Percentiles rank a stretch among this genome's conserved stretches.
These are phyloP conservation scores for Cladosporium sp. DNA, from an alignment of 2,329 filamentous ascomycete species.

Conservation along the genomic window DNA sequence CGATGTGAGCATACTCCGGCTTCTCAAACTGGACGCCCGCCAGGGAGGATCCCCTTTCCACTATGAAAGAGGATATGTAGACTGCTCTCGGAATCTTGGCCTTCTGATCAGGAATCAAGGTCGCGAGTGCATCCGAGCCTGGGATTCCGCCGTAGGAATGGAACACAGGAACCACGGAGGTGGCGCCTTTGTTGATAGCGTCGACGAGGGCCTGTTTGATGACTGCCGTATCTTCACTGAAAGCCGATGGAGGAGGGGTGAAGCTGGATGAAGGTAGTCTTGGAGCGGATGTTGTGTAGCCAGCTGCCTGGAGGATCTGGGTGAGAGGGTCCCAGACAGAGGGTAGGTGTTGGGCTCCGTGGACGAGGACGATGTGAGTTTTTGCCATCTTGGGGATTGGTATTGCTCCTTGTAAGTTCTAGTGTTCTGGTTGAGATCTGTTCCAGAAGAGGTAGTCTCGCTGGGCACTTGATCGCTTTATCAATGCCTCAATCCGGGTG, in stretches of 20 bases:
- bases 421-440: too few species aligned
- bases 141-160: constrained; percentile 20
- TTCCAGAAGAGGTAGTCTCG: too few species aligned
- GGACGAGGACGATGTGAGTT: constrained; percentile 20
- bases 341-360: constrained; percentile 18
- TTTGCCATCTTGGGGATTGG: constrained; percentile 14
- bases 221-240: constrained; percentile 16
- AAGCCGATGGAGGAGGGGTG: neutral
- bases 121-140: constrained; percentile 19
- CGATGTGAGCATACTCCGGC: neutral
- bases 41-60: constrained; percentile 12
- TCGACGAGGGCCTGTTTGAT: constrained; percentile 17
- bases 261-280: constrained; percentile 16
- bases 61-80: constrained; percentile 19
- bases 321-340: constrained; percentile 16
- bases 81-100: constrained; percentile 16
- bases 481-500: too few species aligned
- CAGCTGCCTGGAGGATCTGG: constrained; percentile 14
- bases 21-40: neutral
- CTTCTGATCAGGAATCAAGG: constrained; percentile 13
- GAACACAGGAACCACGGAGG: constrained; percentile 18
- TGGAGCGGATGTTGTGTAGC: constrained; percentile 16
- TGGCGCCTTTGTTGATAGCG: constrained; percentile 11
- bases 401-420: too few species aligned
- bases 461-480: too few species aligned